phyloP scores from a whole-genome alignment of 2,329 filamentous ascomycete genomes.

The Annulohypoxylon truncatum region DNA sequence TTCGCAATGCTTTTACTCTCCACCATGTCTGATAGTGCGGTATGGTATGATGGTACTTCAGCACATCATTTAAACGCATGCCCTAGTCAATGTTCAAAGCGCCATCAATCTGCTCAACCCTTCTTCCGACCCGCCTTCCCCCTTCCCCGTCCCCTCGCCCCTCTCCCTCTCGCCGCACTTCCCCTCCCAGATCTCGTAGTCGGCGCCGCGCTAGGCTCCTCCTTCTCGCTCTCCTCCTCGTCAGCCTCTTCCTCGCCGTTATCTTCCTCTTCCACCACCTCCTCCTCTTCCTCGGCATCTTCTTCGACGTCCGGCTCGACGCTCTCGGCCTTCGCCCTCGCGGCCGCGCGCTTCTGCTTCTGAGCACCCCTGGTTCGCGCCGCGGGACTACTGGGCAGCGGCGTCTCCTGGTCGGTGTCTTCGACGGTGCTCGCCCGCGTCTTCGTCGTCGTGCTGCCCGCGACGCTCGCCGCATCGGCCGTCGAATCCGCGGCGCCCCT shows the following conservation, averaged over 20 bases:
- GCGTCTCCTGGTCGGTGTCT: constrained; percentile 62
- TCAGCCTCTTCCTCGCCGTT: constrained; percentile 35
- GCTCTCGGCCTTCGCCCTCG: constrained; percentile 55
- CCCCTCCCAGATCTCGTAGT: constrained; percentile 40
- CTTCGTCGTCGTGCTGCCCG: constrained; percentile 61
- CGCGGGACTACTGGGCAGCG: constrained; percentile 55
- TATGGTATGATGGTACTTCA: too few relatives aligned
- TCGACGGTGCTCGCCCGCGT: constrained; percentile 62
- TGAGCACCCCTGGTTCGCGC: constrained; percentile 55
- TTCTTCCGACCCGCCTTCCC: constrained; percentile 45
- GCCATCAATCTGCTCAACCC: constrained; percentile 21
- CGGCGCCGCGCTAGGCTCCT: constrained; percentile 38
- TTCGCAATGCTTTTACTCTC: not conserved
- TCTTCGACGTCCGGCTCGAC: constrained; percentile 44
- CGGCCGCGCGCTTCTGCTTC: constrained; percentile 58
- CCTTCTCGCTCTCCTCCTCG: constrained; percentile 40
- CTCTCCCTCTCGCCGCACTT: constrained; percentile 34
- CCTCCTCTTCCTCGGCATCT: constrained; percentile 37
- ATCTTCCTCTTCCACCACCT: constrained; percentile 33
- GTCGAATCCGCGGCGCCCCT: constrained; percentile 27
- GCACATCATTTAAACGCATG: too few relatives aligned
- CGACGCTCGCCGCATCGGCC: constrained; percentile 56
- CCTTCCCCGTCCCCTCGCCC: constrained; percentile 45
- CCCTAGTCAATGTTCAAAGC: constrained; percentile 1
- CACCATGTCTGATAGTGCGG: not conserved